phyloP scores from a whole-genome alignment of 1,139 yeast genomes.

The Lodderomyces beijingensis region DNA sequence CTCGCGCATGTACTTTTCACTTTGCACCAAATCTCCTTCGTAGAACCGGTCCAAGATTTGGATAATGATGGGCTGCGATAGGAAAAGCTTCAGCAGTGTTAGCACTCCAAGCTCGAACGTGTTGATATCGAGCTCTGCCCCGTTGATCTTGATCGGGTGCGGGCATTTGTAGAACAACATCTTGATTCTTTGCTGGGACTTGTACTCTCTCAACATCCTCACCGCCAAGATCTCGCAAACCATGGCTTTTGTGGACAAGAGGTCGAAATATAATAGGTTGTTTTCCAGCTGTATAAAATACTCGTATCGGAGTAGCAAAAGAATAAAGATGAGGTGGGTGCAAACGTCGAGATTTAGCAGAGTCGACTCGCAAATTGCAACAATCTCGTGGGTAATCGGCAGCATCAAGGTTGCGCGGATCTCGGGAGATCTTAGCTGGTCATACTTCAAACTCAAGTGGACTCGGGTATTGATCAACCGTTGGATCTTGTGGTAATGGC shows the following conservation, averaged over 20 bases:
- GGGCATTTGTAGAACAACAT: slow-evolving; percentile 31
- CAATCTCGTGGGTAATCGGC: slow-evolving; percentile 39
- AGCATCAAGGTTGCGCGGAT: slow-evolving; percentile 46
- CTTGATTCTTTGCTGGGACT: slow-evolving; percentile 42
- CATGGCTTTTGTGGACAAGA: slow-evolving; percentile 48
- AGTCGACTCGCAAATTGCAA: slow-evolving; percentile 11
- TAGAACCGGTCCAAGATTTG: slow-evolving; percentile 50
- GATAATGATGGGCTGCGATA: slow-evolving; percentile 54
- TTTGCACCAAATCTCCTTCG: slow-evolving; percentile 44
- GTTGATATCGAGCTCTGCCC: slow-evolving; percentile 25
- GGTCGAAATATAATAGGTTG: slow-evolving; percentile 47
- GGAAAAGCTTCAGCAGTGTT: slow-evolving; percentile 50
- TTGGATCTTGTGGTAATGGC: slow-evolving; percentile 36
- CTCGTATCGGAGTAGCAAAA: slow-evolving; percentile 36
- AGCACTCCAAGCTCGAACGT: slow-evolving; percentile 54
- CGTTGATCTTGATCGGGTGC: neutral
- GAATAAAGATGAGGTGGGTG: slow-evolving; percentile 27
- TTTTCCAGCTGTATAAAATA: slow-evolving; percentile 46
- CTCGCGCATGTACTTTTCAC: slow-evolving; percentile 7
- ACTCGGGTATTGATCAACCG: slow-evolving; percentile 38
- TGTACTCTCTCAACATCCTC: slow-evolving; percentile 48
- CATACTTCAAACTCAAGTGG: slow-evolving; percentile 47
- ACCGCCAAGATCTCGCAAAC: slow-evolving; percentile 56
- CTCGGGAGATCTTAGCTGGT: slow-evolving; percentile 54
- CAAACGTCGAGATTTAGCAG: slow-evolving; percentile 17